phyloP scores from a whole-genome alignment of 768 basidiomycete genomes.

The Naganishia onofrii region DNA sequence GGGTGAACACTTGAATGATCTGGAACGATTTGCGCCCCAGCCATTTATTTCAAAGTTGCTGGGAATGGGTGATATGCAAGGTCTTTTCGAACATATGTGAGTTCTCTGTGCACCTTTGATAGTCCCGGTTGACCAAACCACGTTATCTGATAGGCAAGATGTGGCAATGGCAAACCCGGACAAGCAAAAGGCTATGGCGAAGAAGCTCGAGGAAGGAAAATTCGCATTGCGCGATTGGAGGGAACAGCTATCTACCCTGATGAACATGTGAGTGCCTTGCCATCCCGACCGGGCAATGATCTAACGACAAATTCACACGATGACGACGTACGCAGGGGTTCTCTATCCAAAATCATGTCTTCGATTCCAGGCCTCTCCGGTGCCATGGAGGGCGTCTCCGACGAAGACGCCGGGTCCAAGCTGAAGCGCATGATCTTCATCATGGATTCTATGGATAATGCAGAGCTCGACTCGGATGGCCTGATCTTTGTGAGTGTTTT shows the following conservation, averaged over 20 bases:
- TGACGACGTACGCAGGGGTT: slow-evolving; percentile 66
- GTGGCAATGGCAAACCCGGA: slow-evolving; percentile 89
- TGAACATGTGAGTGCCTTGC: slow-evolving; percentile 79
- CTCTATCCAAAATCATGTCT: slow-evolving; percentile 93
- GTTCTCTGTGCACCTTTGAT: slow-evolving; percentile 8
- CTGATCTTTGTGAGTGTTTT: slow-evolving; percentile 67
- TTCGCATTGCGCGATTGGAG: slow-evolving; percentile 95
- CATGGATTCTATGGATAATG: slow-evolving; percentile 92
- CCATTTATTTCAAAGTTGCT: slow-evolving; percentile 96
- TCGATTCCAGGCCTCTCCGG: slow-evolving; percentile 98
- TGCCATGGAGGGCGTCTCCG: slow-evolving; percentile 75
- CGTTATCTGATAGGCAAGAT: slow-evolving; percentile 61
- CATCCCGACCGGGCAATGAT: slow-evolving; percentile 27
- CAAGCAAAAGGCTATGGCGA: slow-evolving; percentile 97
- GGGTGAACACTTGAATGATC: slow-evolving; percentile 94
- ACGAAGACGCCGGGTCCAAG: slow-evolving; percentile 83
- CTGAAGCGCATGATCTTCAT: slow-evolving; percentile 99
- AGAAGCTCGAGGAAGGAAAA: slow-evolving; percentile 86
- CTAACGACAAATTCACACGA: slow-evolving; percentile 2
- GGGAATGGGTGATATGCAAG: slow-evolving; percentile 93
- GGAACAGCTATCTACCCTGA: slow-evolving; percentile 94
- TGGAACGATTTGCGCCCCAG: slow-evolving; percentile 91
- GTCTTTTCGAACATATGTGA: slow-evolving; percentile 91
- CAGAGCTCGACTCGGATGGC: slow-evolving; percentile 93
- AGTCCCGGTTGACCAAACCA: neutral